Evolutionary conservation across 495 filamentous ascomycete genomes (phyloP).

Genomic region (Corynascus novoguineensis): DNA sequence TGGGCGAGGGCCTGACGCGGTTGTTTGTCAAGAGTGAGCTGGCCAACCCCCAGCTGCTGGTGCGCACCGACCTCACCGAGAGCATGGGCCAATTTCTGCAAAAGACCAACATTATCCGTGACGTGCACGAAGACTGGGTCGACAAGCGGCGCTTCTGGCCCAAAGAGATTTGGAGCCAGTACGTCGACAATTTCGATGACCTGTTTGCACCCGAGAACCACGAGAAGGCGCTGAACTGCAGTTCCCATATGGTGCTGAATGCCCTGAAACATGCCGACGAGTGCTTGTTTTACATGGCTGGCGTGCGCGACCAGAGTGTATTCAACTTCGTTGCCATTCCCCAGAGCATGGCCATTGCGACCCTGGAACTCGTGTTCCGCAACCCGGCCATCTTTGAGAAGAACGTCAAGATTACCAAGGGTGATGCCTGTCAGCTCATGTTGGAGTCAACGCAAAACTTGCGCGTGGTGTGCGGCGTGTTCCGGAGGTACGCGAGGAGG

Average conservation of each 20-base stretch:
- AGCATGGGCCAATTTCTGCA: conserved; percentile 97
- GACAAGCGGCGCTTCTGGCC: conserved; percentile 91
- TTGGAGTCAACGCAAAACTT: conserved; percentile 86
- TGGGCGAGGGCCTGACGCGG: conserved; percentile 86
- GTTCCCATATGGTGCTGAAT: conserved; percentile 90
- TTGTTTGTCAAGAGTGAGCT: conserved; percentile 85
- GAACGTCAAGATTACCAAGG: conserved; percentile 95
- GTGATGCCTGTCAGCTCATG: conserved; percentile 88
- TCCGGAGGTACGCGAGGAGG: conserved; percentile 65
- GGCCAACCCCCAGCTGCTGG: conserved; percentile 76
- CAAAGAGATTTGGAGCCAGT: conserved; percentile 90
- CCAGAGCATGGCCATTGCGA: conserved; percentile 98
- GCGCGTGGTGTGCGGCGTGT: conserved; percentile 67
- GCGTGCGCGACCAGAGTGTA: conserved; percentile 92
- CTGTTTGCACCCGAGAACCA: conserved; percentile 77
- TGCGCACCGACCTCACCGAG: conserved; percentile 75
- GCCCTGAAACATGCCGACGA: conserved; percentile 83
- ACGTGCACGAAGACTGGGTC: conserved; percentile 81
- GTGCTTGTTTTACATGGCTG: conserved; percentile 95
- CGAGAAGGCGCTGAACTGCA: conserved; percentile 77
- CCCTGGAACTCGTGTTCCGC: conserved; percentile 83
- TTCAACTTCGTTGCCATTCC: conserved; percentile 99
- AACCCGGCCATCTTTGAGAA: conserved; percentile 82
- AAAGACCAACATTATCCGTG: conserved; percentile 98
- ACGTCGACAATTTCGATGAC: conserved; percentile 83